phyloP scores from a whole-genome alignment of 768 basidiomycete genomes.

The Russula griseocarnosa region DNA sequence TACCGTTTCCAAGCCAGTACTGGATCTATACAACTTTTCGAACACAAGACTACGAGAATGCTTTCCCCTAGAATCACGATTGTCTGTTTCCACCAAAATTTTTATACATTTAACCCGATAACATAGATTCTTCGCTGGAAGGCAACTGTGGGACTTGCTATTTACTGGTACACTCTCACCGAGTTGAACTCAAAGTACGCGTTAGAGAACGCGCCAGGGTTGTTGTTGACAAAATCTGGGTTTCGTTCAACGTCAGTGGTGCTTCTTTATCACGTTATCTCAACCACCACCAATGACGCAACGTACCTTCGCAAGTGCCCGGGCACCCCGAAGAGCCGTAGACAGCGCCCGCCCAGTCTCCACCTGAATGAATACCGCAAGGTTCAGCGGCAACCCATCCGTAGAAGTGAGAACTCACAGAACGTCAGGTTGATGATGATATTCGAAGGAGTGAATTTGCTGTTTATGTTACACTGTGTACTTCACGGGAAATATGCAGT shows the following conservation, averaged over 20 bases:
- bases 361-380: constrained; percentile 29
- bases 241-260: constrained; percentile 30
- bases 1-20: too few relatives aligned
- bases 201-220: constrained; percentile 60
- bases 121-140: too few relatives aligned
- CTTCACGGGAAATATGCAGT: constrained; percentile 60
- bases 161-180: constrained; percentile 48
- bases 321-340: constrained; percentile 51
- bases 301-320: constrained; percentile 47
- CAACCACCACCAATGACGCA: not conserved
- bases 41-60: too few relatives aligned
- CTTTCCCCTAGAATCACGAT: not conserved
- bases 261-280: too few relatives aligned
- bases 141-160: not conserved
- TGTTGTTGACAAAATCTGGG: constrained; percentile 59
- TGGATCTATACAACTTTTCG: too few relatives aligned
- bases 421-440: constrained; percentile 70
- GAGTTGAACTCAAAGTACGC: constrained; percentile 72
- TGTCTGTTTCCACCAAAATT: not conserved
- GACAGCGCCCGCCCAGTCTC: constrained; percentile 52
- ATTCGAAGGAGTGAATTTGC: constrained; percentile 52
- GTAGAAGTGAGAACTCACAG: constrained; percentile 43
- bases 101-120: not conserved
- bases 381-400: not conserved
- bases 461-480: constrained; percentile 52